phyloP scores from a whole-genome alignment of 768 basidiomycete species.

The Lepiota subincarnata region DNA sequence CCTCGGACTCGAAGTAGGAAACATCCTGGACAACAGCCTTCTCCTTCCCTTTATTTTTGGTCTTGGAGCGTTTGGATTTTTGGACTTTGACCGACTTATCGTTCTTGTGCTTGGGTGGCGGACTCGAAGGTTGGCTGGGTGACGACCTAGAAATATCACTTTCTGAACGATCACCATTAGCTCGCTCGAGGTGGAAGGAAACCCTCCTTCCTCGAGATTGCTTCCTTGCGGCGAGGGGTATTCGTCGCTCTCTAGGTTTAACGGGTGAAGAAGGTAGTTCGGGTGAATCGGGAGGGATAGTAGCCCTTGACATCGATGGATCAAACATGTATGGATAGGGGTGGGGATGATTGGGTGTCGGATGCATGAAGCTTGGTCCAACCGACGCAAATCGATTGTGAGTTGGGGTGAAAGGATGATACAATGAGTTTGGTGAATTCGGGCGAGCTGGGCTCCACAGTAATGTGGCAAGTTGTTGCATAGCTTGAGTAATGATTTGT shows the following conservation, averaged over 20 bases:
- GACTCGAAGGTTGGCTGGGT: slow-evolving; percentile 2
- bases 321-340: slow-evolving; percentile 30
- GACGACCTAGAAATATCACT: slow-evolving; percentile 11
- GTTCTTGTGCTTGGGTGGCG: neutral
- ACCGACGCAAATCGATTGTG: slow-evolving; percentile 8
- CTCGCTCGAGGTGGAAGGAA: slow-evolving; percentile 45
- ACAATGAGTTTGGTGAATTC: slow-evolving; percentile 19
- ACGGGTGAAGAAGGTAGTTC: slow-evolving; percentile 36
- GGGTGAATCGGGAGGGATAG: slow-evolving; percentile 52
- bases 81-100: neutral
- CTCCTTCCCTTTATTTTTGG: slow-evolving; percentile 11
- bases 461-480: slow-evolving; percentile 39
- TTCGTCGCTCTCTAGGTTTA: slow-evolving; percentile 24
- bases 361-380: slow-evolving; percentile 4
- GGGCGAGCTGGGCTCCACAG: slow-evolving; percentile 24
- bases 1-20: neutral
- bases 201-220: slow-evolving; percentile 52
- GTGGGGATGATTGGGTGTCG: slow-evolving; percentile 18
- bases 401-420: slow-evolving; percentile 4
- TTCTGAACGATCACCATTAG: slow-evolving; percentile 17
- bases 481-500: slow-evolving; percentile 37
- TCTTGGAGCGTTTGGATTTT: slow-evolving; percentile 2
- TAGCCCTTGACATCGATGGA: slow-evolving; percentile 41
- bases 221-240: slow-evolving; percentile 43
- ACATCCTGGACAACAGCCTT: neutral